Conservation (phyloP, 805 yeast species). For the Candida ulmi region DNA sequence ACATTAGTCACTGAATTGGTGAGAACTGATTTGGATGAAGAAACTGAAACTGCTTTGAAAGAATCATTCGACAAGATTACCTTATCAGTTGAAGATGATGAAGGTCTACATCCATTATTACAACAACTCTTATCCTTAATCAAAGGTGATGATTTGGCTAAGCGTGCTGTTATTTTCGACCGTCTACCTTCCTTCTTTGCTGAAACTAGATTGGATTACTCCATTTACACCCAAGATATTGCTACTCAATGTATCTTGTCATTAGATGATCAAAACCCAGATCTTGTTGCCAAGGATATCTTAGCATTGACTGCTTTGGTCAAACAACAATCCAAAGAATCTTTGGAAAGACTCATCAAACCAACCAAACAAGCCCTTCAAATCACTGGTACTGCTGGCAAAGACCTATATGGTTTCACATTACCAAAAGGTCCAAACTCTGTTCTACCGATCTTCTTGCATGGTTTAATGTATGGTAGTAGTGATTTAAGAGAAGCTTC, state of each 20-base stretch:
- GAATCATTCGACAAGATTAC: conserved; percentile 64
- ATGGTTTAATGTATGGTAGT: conserved; percentile 92
- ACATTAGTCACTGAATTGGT: conserved; percentile 60
- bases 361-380: conserved; percentile 76
- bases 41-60: conserved; percentile 34
- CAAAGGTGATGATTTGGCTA: conserved; percentile 65
- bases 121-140: conserved; percentile 73
- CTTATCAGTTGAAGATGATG: conserved; percentile 65
- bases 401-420: conserved; percentile 66
- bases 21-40: conserved; percentile 31
- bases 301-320: conserved; percentile 62
- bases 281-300: conserved; percentile 60
- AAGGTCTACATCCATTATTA: conserved; percentile 79
- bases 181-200: conserved; percentile 71
- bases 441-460: conserved; percentile 84
- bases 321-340: conserved; percentile 67
- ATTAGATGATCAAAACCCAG: conserved; percentile 62
- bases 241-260: conserved; percentile 63
- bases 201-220: conserved; percentile 60
- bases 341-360: conserved; percentile 67
- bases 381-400: conserved; percentile 54
- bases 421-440: conserved; percentile 81
- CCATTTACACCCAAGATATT: conserved; percentile 70
- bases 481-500: conserved; percentile 77
- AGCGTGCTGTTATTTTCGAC: conserved; percentile 56